A percentile compares a stretch with the other conserved stretches of the same genome.
These are phyloP conservation scores for Hippophae rhamnoides DNA, from an alignment of 306 rosid genomes.

Conservation along the genomic window DNA sequence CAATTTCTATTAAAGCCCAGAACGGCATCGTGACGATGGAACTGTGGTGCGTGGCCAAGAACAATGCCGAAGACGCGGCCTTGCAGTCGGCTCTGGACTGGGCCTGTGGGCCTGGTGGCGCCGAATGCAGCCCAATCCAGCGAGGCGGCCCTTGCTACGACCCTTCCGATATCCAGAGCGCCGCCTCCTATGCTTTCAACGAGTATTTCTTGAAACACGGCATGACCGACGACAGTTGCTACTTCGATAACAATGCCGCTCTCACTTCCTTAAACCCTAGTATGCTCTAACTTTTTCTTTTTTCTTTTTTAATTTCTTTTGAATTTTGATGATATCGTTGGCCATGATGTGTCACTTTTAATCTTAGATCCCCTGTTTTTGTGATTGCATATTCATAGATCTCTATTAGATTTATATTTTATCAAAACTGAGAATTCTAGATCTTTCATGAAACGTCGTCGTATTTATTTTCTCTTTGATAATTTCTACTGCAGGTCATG, in stretches of 20 bases:
- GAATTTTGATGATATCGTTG: no score
- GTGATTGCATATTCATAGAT: background rate
- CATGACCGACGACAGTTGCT: slow-evolving; percentile 60
- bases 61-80: slow-evolving; percentile 75
- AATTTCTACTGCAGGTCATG: slow-evolving; percentile 49
- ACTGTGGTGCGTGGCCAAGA: slow-evolving; percentile 97
- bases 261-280: slow-evolving; percentile 77
- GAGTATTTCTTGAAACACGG: slow-evolving; percentile 68
- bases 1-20: slow-evolving; percentile 13
- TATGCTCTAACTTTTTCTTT: slow-evolving; percentile 14
- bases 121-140: slow-evolving; percentile 75
- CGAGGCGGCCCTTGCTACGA: slow-evolving; percentile 71
- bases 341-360: no score
- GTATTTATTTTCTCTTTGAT: no score
- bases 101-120: slow-evolving; percentile 85
- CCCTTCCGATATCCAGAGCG: slow-evolving; percentile 38
- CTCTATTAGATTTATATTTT: background rate
- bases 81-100: slow-evolving; percentile 66
- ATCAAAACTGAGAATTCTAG: no score
- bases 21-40: slow-evolving; percentile 27
- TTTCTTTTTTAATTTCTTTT: background rate
- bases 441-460: no score
- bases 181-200: slow-evolving; percentile 81
- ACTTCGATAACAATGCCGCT: slow-evolving; percentile 62
- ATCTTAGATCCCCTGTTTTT: background rate